Base-by-base conservation (phyloP, 495 filamentous ascomycete genomes). In the Neurospora sp. region DNA sequence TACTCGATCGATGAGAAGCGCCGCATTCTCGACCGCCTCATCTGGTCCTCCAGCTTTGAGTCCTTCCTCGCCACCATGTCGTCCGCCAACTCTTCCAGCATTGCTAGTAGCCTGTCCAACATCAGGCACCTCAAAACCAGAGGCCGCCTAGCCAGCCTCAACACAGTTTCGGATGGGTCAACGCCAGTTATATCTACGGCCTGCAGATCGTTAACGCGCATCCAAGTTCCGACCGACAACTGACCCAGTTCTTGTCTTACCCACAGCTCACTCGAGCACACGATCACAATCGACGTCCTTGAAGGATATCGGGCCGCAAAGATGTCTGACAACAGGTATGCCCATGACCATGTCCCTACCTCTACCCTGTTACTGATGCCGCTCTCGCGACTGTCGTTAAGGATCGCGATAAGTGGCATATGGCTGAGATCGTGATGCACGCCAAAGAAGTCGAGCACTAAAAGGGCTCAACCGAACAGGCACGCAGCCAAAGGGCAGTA, bases 31-130 rank as follows among this genome's bases (percentile, higher is more conserved):
- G 96, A 98, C 81, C 94, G 96, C 81, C 85, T 98, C 65, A 98
- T 98, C 82, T 99, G 96, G 96, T 93, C 91, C 81, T 94, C 93
- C 74, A 97, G 92, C 83, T 99, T 99, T 80, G 96, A 99, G 83
- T 83, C 88, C 68, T 99, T 99, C 88, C 83, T 96, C 72, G 89
- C 94, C 38, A 97, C 93, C 71, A 37, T 37, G 5, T 37, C 35
- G 5, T 37, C 35, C 35, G 5, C 35, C 35, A 37, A 37, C 6
- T 37, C 35, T 37, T 37, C 35, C 35, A 37, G 0, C 35, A 37
- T 37, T 37, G 0, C 35, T 37, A 37, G 35, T 37, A 5, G 35
- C 35, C 5, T 37, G 48, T 31, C 48, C 20, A 59, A 59, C 22
- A 12, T 14, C 48, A 59, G 11, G 22, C 48, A 27, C 48, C 44